These are phyloP conservation scores for Fagopyrum homotropicum DNA, from an alignment of 148 eudicot genomes.

Conservation along the genomic window DNA sequence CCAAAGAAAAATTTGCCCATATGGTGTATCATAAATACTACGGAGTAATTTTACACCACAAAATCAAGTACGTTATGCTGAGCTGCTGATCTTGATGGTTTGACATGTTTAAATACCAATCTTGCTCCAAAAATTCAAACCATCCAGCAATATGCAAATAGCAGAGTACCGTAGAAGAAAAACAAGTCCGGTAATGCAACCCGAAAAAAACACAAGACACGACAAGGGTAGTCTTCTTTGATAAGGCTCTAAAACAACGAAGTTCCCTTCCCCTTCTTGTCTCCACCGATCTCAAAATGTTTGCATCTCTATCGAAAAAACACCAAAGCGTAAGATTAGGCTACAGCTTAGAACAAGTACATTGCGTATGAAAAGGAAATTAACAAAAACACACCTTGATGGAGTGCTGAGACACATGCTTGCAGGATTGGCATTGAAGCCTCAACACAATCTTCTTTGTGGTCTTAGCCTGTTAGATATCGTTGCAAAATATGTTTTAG, in stretches of 20 bases:
- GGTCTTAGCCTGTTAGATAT: slow-evolving; percentile 49
- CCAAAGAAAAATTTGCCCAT: no score
- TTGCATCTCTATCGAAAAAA: slow-evolving; percentile 49
- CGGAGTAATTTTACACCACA: no score
- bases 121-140: background rate
- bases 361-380: background rate
- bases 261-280: slow-evolving; percentile 60
- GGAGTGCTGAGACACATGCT: slow-evolving; percentile 74
- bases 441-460: slow-evolving; percentile 21
- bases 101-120: no score
- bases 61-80: no score
- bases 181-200: background rate
- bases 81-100: no score
- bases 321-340: background rate
- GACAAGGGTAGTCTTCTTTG: background rate
- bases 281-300: slow-evolving; percentile 66
- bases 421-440: slow-evolving; percentile 83
- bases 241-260: slow-evolving; percentile 30
- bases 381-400: slow-evolving; percentile 45
- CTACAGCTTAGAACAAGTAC: background rate
- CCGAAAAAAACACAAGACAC: no score
- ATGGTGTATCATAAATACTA: no score
- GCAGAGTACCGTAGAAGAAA: background rate
- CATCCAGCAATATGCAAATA: background rate
- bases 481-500: background rate